Percentiles rank a stretch among this genome's conserved stretches.
Evolutionary conservation across 441 rosid genomes (phyloP).

Genomic region (Iberis amara): DNA sequence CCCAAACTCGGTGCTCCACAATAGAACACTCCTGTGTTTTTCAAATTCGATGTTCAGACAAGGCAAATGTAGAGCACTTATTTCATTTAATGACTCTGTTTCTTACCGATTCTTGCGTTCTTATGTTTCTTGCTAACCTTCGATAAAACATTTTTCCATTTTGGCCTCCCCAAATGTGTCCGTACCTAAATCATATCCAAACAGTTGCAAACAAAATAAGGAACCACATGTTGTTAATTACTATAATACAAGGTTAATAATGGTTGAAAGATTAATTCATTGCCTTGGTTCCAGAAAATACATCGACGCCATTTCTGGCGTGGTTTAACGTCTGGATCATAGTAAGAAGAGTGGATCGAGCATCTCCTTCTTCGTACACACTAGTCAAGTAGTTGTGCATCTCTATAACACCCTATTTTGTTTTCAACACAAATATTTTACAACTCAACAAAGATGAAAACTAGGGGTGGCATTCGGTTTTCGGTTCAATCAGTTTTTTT

Average conservation of each 20-base stretch:
- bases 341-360: slow-evolving; percentile 59
- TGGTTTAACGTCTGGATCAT: slow-evolving; percentile 68
- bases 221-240: background rate
- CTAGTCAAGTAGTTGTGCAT: slow-evolving; percentile 77
- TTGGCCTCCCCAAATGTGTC: slow-evolving; percentile 74
- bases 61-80: background rate
- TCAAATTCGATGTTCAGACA: too few relatives aligned
- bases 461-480: too few relatives aligned
- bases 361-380: slow-evolving; percentile 68
- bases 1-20: slow-evolving; percentile 63
- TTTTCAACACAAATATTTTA: slow-evolving; percentile 12
- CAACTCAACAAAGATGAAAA: too few relatives aligned
- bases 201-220: background rate
- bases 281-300: slow-evolving; percentile 63
- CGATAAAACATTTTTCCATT: slow-evolving; percentile 55
- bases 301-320: slow-evolving; percentile 65
- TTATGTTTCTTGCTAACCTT: slow-evolving; percentile 48
- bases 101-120: slow-evolving; percentile 50
- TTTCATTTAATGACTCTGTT: background rate
- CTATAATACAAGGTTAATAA: too few relatives aligned
- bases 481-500: too few relatives aligned
- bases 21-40: slow-evolving; percentile 49
- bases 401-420: slow-evolving; percentile 52
- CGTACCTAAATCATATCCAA: slow-evolving; percentile 33
- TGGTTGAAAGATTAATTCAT: background rate